Percentiles rank a stretch among this genome's conserved stretches.
phyloP scores from a whole-genome alignment of 495 filamentous ascomycete genomes.

The Neurospora discreta region DNA sequence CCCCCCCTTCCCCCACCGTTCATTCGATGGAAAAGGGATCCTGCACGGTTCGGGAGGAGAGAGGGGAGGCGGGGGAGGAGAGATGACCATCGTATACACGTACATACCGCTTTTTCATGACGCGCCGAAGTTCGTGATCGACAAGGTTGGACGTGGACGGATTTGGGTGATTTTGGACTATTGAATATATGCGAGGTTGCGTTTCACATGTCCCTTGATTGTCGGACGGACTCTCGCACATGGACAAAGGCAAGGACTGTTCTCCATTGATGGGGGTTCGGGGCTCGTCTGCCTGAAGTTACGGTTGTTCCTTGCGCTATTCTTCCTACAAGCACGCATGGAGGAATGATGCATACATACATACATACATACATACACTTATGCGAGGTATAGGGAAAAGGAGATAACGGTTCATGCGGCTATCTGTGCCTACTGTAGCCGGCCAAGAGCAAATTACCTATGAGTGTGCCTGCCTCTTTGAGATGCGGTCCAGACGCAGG shows the following conservation, averaged over 20 bases:
- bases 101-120: neutral
- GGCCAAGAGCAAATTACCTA: neutral
- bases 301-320: no score
- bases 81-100: neutral
- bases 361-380: no score
- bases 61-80: neutral
- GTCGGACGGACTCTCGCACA: neutral
- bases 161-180: neutral
- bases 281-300: neutral
- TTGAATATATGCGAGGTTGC: neutral
- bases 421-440: neutral
- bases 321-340: neutral
- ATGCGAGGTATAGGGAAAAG: neutral
- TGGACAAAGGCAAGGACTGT: neutral
- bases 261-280: neutral
- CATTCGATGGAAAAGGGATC: neutral
- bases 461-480: neutral
- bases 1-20: neutral
- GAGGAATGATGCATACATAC: no score
- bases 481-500: neutral
- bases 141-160: neutral
- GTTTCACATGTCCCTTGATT: neutral
- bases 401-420: neutral
- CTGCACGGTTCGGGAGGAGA: neutral
- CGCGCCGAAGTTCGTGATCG: neutral